Evolutionary conservation across 306 rosid species (phyloP).

Genomic region (Castanospermum australe): DNA sequence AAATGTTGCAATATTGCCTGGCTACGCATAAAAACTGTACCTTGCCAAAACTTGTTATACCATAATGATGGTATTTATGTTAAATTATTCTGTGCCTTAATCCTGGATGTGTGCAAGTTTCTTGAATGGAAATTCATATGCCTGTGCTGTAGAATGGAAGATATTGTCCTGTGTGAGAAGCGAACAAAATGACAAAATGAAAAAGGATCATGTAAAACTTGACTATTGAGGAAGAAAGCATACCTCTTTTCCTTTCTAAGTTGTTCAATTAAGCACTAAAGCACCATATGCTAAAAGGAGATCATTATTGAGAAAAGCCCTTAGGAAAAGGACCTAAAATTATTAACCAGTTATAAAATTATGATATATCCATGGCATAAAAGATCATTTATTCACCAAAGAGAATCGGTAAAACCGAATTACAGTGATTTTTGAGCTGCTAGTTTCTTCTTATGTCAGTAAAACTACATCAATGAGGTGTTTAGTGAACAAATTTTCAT

Average conservation of each 20-base stretch:
- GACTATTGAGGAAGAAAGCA: conserved; percentile 1
- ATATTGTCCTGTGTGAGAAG: neutral
- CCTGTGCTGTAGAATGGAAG: neutral
- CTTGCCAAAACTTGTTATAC: neutral
- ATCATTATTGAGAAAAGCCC: conserved; percentile 16
- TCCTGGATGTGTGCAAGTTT: neutral
- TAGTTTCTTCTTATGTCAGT: neutral
- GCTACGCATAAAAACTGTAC: neutral
- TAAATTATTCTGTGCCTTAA: neutral
- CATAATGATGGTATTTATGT: neutral
- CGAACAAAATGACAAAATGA: neutral
- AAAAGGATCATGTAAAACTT: conserved; percentile 12
- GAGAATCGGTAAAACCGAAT: neutral
- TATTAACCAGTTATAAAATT: conserved; percentile 4
- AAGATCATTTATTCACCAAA: conserved; percentile 7
- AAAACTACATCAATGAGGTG: neutral
- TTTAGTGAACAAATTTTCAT: neutral
- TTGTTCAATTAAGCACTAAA: conserved; percentile 13
- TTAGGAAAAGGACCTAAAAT: neutral
- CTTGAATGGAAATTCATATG: neutral
- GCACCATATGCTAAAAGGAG: neutral
- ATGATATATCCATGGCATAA: neutral
- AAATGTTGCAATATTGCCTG: neutral
- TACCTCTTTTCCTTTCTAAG: neutral
- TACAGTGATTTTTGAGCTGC: neutral